Percentiles rank a stretch among this genome's conserved stretches.
Evolutionary conservation across 2,329 filamentous ascomycete genomes (phyloP).

Genomic region (Nemania abortiva): DNA sequence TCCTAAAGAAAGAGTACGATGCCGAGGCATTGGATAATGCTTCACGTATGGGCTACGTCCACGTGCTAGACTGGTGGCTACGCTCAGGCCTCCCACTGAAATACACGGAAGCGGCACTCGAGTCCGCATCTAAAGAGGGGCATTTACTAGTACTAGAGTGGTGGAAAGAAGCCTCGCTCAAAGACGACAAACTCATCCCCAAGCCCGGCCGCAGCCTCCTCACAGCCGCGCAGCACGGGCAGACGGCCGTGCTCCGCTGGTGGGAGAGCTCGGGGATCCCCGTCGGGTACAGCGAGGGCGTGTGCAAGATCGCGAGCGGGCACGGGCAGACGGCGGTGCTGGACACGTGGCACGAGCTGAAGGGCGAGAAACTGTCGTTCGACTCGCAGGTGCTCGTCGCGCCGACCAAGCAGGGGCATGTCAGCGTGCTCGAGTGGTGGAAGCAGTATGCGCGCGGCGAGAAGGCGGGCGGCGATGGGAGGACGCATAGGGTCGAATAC

Average conservation of each 20-base stretch:
- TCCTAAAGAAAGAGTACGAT: conserved; percentile 88
- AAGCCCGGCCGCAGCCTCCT: conserved; percentile 88
- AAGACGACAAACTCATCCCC: conserved; percentile 69
- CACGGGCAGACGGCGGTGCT: conserved; percentile 88
- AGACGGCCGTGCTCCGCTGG: conserved; percentile 82
- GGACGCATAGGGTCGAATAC: conserved; percentile 83
- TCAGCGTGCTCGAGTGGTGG: conserved; percentile 93
- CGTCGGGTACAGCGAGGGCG: conserved; percentile 81
- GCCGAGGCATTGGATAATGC: conserved; percentile 88
- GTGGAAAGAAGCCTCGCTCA: conserved; percentile 82
- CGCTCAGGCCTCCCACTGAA: conserved; percentile 81
- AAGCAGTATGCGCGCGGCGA: conserved; percentile 73
- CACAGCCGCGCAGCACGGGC: conserved; percentile 85
- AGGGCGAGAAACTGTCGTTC: conserved; percentile 79
- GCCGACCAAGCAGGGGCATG: conserved; percentile 87
- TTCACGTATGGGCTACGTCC: conserved; percentile 84
- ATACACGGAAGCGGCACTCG: conserved; percentile 88
- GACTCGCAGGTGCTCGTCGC: conserved; percentile 87
- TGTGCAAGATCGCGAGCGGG: conserved; percentile 85
- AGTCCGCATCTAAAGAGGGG: conserved; percentile 86
- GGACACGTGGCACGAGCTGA: conserved; percentile 82
- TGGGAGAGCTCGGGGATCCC: conserved; percentile 87
- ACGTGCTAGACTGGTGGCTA: conserved; percentile 92
- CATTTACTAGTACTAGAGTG: conserved; percentile 90
- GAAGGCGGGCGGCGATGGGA: conserved; percentile 61